Base-by-base conservation (phyloP, 1,284 basidiomycete genomes). In the Pseudozyma flocculosa region DNA sequence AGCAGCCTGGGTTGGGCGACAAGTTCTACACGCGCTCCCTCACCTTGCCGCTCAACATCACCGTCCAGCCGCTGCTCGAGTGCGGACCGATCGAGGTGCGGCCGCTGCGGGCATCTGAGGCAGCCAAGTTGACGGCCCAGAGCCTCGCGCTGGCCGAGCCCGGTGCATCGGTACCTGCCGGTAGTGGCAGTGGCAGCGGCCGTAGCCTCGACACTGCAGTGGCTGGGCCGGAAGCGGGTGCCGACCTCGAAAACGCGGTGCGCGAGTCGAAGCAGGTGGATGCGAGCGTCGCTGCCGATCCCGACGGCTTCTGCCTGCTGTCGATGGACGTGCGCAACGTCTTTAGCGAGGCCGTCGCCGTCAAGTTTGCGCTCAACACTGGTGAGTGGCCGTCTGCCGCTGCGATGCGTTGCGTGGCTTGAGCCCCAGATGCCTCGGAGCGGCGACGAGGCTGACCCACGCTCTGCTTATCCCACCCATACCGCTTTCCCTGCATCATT, bases 31-130 rank as follows among this genome's bases (percentile, higher is more conserved):
- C 89, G 11, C 86, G 93, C 23, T 88, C 88, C 59, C 78, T 95
- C 47, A 85, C 87, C 15, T 88, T 91, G 73, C 88, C 90, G 8
- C 83, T 97, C 54, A 83, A 89, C 65, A 87, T 95, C 53, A 93
- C 90, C 0, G 92, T 97, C 2, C 93, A 93, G 73, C 88, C 90
- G 59, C 92, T 92, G 80, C 83, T 96, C 37, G 89, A 92, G 72
- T 90, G 88, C 70, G 50, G 53, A 8, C 51, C 51, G 18, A 44
- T 79, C 37, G 50, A 37, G 21, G 38, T 75, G 14, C 37, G 41
- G 0, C 54, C 60, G 4, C 19, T 66, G 37, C 40, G 29, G 14
- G 48, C 59, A 17, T 22, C 9, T 1, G 72, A 76, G 40, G 76
- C 74, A 23, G 58, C 57, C 22, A 21, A 66, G 13, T 43, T 71